Base-by-base conservation (phyloP, 2,329 filamentous ascomycete species). In the Nemania bipapillata region DNA sequence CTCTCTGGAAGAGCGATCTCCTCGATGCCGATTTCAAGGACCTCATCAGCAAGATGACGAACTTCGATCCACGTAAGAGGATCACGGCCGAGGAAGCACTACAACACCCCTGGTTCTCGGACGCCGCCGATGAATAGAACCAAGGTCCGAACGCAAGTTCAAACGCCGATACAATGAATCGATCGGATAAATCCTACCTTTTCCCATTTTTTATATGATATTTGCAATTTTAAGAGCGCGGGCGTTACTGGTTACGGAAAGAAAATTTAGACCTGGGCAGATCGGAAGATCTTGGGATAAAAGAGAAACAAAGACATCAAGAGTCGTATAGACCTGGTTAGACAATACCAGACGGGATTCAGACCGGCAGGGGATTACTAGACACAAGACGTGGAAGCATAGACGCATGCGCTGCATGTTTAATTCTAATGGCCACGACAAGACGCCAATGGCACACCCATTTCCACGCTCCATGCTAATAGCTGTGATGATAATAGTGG, bases 21-120 rank as follows among this genome's bases (percentile, higher is more conserved):
- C 76, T 81, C 59, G 81, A 85, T 56, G 65, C 69, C 15, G 74
- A 77, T 2, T 81, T 83, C 70, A 80, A 80, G 66, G 81, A 83
- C 60, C 73, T 83, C 28, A 76, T 83, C 68, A 58, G 66, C 57
- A 72, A 76, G 57, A 79, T 83, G 78, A 81, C 77, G 35, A 77
- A 76, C 63, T 78, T 83, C 68, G 81, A 83, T 70, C 81, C 82
- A 7, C 71, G 73, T 24, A 78, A 75, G 76, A 74, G 81, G 49
- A 78, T 82, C 63, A 81, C 81, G 49, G 81, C 81, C 59, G 72
- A 74, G 53, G 75, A 82, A 67, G 80, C 81, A 49, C 76, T 82
- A 26, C 70, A 76, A 8, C 81, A 79, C 50, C 71, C 74, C 26
- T 79, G 75, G 76, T 79, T 79, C 60, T 22, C 64, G 17, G 71